Evolutionary conservation across 2,329 filamentous ascomycete species (phyloP).

Genomic region (Colletotrichum musae): DNA sequence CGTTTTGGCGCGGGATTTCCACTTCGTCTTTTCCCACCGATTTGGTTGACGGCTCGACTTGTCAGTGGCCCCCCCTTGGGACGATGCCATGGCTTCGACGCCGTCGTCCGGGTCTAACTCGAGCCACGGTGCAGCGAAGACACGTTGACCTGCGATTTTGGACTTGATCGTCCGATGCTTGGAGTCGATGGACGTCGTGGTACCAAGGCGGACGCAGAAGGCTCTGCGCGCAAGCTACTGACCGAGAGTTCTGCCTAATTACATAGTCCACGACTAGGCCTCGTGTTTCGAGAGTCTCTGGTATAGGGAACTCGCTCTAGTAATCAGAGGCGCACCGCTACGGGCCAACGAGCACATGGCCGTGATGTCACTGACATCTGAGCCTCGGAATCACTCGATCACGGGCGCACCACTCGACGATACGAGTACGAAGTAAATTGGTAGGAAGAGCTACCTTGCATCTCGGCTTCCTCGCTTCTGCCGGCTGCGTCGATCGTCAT

Average conservation of each 20-base stretch:
- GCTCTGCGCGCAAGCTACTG: too few relatives aligned
- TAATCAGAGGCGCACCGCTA: not conserved
- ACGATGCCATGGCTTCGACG: conserved; percentile 4
- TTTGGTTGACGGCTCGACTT: conserved; percentile 4
- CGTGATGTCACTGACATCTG: conserved; percentile 10
- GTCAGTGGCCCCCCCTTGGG: not conserved
- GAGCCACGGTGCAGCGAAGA: too few relatives aligned
- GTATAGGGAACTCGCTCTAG: not conserved
- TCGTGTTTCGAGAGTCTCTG: too few relatives aligned
- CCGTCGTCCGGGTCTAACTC: not conserved
- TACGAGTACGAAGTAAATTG: not conserved
- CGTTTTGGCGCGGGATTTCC: not conserved
- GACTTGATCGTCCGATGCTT: too few relatives aligned
- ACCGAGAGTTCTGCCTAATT: too few relatives aligned
- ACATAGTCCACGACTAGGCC: too few relatives aligned
- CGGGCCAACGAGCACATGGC: not conserved
- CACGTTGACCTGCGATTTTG: too few relatives aligned
- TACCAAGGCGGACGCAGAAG: too few relatives aligned
- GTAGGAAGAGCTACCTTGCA: conserved; percentile 3
- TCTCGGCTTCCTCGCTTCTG: conserved; percentile 12
- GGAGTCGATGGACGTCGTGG: too few relatives aligned
- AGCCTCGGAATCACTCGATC: not conserved
- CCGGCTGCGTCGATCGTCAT: conserved; percentile 19
- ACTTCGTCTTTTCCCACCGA: not conserved
- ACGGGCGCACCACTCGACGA: not conserved